Percentiles rank a stretch among this genome's conserved stretches.
These are phyloP conservation scores for Starmerella ratchasimensis DNA, from an alignment of 805 yeast species.

Conservation along the genomic window DNA sequence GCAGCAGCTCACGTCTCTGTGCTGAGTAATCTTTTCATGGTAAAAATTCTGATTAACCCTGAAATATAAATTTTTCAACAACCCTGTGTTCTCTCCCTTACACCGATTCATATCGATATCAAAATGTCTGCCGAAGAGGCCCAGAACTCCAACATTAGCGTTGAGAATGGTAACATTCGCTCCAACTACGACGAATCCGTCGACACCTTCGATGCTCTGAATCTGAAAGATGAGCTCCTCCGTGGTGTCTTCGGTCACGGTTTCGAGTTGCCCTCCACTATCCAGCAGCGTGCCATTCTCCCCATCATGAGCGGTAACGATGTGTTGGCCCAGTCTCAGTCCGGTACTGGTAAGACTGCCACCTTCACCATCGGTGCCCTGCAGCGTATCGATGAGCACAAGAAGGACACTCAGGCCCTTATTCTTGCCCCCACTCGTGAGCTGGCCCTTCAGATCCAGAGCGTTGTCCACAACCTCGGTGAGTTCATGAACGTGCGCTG, in stretches of 20 bases:
- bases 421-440: slow-evolving; percentile 96
- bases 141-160: slow-evolving; percentile 4
- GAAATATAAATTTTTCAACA: slow-evolving; percentile 9
- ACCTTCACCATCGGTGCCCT: slow-evolving; percentile 60
- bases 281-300: slow-evolving; percentile 92
- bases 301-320: slow-evolving; percentile 92
- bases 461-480: slow-evolving; percentile 81
- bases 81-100: background rate
- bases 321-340: slow-evolving; percentile 81
- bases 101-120: background rate
- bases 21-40: background rate
- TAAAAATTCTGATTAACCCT: background rate
- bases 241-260: slow-evolving; percentile 65
- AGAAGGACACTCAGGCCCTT: slow-evolving; percentile 76
- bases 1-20: background rate
- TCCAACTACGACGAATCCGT: slow-evolving; percentile 92
- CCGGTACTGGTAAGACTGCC: slow-evolving; percentile 88
- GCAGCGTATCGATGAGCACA: slow-evolving; percentile 49
- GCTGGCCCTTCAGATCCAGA: slow-evolving; percentile 90
- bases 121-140: slow-evolving; percentile 17
- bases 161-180: slow-evolving; percentile 49
- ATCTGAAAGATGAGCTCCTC: slow-evolving; percentile 56
- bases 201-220: slow-evolving; percentile 58
- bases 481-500: slow-evolving; percentile 79
- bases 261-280: slow-evolving; percentile 92